Evolutionary conservation across 495 filamentous ascomycete genomes (phyloP), one percentile per base, ranked within the genome.

Genomic region (Lasiosphaeria ovina): DNA sequence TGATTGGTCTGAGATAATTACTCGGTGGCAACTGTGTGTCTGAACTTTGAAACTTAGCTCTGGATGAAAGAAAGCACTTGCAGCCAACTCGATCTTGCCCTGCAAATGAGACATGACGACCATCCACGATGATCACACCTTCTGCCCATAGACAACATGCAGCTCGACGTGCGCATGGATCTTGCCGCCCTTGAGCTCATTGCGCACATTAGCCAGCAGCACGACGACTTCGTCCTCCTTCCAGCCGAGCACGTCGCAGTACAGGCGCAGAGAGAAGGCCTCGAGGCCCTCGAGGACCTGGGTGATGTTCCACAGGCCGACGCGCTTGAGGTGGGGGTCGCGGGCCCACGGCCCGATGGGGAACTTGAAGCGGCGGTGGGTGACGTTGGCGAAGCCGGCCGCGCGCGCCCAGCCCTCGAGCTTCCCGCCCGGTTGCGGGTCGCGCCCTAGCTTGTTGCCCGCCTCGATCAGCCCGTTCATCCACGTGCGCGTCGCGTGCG

Each of bases 301-400:
- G 34, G 70, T 68, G 31, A 73, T 65, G 34, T 68, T 63, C 36
- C 69, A 76, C 42, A 69, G 44, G 14, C 85, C 85, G 38, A 86
- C 62, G n/a, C 71, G 68, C 47, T 76, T 81, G 24, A 83, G 45
- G 14, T 72, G 74, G 24, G 74, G 73, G 57, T 89, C 81, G 51
- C 75, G 74, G 0, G 85, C 75, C 85, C 83, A 86, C 4, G 79
- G 70, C 44, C 85, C 86, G 7, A 76, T 74, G 3, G 86, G 86
- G 16, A 82, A 68, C 60, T 83, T 83, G 62, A 79, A 81, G 31
- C 55, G 67, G 63, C 12, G 72, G 49, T 85, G 79, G 9, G 55
- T 62, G 14, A 85, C 79, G 54, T 83, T 80, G 16, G 78, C 66
- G 61, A 85, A 87, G 0, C 84, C 83, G 12, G 76, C 79, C 4